A percentile compares a stretch with the other conserved stretches of the same genome.
These are phyloP conservation scores for Keithomyces neogunnii DNA, from an alignment of 2,329 filamentous ascomycete species.

Conservation along the genomic window DNA sequence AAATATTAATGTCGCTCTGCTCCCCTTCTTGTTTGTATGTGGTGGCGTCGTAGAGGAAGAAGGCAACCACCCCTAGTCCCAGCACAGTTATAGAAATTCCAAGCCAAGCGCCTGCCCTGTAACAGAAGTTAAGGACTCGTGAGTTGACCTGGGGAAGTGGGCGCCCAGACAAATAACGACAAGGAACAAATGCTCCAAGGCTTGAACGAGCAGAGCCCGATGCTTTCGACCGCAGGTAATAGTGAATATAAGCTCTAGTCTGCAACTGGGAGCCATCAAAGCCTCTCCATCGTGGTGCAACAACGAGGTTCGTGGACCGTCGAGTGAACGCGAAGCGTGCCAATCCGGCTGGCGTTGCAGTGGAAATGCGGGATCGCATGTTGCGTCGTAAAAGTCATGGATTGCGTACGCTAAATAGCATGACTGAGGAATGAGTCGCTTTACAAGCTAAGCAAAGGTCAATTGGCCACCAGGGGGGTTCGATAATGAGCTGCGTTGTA, in stretches of 20 bases:
- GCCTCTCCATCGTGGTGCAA: not conserved
- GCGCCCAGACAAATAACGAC: conserved; percentile 36
- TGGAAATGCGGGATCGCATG: not conserved
- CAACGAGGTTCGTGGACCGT: not conserved
- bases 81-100: conserved; percentile 69
- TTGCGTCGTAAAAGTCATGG: not conserved
- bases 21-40: conserved; percentile 72
- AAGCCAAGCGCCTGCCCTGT: conserved; percentile 51
- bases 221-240: not conserved
- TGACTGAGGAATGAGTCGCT: not conserved
- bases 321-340: not conserved
- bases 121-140: conserved; percentile 48
- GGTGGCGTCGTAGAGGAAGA: conserved; percentile 89
- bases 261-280: not conserved
- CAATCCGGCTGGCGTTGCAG: not conserved
- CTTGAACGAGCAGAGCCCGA: not conserved
- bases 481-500: not conserved
- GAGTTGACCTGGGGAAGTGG: conserved; percentile 42
- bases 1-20: conserved; percentile 70
- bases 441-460: not conserved
- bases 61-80: conserved; percentile 62
- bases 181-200: not conserved
- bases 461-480: not conserved
- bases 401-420: not conserved
- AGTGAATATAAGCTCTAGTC: not conserved